Base-by-base conservation (phyloP, 257 asterid species). In the Solanum phureja region DNA sequence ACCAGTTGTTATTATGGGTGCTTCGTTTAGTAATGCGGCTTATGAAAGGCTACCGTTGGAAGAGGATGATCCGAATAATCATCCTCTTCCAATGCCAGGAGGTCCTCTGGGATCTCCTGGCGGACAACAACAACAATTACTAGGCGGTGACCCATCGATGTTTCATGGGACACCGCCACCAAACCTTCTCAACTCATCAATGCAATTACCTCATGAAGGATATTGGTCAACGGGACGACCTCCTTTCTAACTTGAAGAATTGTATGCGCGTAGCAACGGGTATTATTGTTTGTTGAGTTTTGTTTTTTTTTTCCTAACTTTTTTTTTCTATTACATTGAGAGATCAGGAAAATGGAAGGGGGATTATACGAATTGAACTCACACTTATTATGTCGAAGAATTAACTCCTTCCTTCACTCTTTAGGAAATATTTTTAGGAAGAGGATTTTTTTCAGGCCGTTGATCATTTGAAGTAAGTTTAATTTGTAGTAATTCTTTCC, bases 81-180 rank as follows among this genome's bases (percentile, higher is more conserved):
- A 79, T 11, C 64, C 24, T 7, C 64, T 42, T 79, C 6, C 64
- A 27, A 29, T 44, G 84, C 27, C 84, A 1, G 87, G 88, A 1
- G 87, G 66, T 44, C 60, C 91, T 3, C 31, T 90, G 4, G 95
- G 90, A 27, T 88, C 93, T 34, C 93, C 94, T 21, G 87, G 90
- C 13, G 77, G 88, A 3, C 91, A 88, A 76, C 92, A 64, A 29
- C 66, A 71, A 40, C 88, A 88, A 66, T 88, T 92, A 2, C 0
- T 93, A 60, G 93, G 66, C 2, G 96, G 62, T 52, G 62, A 93
- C 46, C 93, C 94, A 4, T 88, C 92, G n/a, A 75, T 94, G 92
- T 93, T 94, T 88, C 96, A 93, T 87, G 96, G 94, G 86, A 91
- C 92, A 92, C 93, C 92, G 93, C 93, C 95, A 16, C 92, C 93